Percentiles rank a stretch among this genome's conserved stretches.
These are phyloP conservation scores for Didymella glomerata DNA, from an alignment of 2,329 filamentous ascomycete genomes.

Conservation along the genomic window DNA sequence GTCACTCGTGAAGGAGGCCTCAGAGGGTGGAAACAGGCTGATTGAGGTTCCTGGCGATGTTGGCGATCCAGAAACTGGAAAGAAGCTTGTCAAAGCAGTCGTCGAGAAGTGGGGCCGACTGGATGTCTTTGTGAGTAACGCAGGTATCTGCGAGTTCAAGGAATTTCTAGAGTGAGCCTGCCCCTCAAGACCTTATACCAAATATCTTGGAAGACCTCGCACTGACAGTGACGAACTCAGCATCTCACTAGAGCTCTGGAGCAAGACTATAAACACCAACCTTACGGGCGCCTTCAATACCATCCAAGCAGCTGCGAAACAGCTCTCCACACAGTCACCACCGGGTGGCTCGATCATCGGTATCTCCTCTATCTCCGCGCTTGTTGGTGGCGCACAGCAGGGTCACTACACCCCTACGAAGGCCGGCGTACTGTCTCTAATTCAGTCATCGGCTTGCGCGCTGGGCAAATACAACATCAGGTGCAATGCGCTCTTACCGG, in stretches of 20 bases:
- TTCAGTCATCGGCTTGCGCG: slow-evolving; percentile 84
- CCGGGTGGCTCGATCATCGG: slow-evolving; percentile 82
- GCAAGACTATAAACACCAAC: slow-evolving; percentile 78
- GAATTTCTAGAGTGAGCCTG: slow-evolving; percentile 75
- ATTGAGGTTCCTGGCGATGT: slow-evolving; percentile 80
- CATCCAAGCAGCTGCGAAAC: slow-evolving; percentile 82
- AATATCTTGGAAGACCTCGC: neutral
- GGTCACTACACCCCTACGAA: slow-evolving; percentile 89
- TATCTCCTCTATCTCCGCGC: slow-evolving; percentile 75
- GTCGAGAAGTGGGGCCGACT: slow-evolving; percentile 66
- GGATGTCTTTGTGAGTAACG: slow-evolving; percentile 84
- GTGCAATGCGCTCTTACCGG: slow-evolving; percentile 84
- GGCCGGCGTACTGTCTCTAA: slow-evolving; percentile 79
- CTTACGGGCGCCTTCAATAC: slow-evolving; percentile 89
- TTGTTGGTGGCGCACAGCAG: slow-evolving; percentile 80
- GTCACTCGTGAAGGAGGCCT: slow-evolving; percentile 56
- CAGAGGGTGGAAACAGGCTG: slow-evolving; percentile 51
- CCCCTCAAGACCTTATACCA: neutral
- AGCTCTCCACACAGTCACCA: slow-evolving; percentile 72
- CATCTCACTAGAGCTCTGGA: slow-evolving; percentile 74
- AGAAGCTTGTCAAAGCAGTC: slow-evolving; percentile 70
- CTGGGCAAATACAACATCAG: slow-evolving; percentile 78
- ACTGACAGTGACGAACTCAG: slow-evolving; percentile 44
- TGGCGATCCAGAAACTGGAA: slow-evolving; percentile 74
- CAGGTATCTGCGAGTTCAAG: slow-evolving; percentile 86